Percentiles rank a stretch among this genome's conserved stretches.
Conservation (phyloP, 768 basidiomycete genomes). For the Hortiboletus campestris region DNA sequence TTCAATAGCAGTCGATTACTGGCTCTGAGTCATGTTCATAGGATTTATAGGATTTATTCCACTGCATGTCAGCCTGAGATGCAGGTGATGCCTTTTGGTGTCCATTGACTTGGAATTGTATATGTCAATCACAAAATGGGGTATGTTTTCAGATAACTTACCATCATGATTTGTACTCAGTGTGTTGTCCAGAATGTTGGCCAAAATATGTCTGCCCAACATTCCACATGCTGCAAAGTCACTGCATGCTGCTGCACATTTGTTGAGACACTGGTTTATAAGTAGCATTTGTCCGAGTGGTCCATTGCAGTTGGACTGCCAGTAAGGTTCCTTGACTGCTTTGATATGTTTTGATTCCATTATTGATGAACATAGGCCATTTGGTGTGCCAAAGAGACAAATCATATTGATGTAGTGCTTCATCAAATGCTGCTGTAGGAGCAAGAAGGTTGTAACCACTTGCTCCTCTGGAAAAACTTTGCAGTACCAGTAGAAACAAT, state of each 20-base stretch:
- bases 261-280: slow-evolving; percentile 28
- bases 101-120: too few relatives aligned
- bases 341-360: slow-evolving; percentile 38
- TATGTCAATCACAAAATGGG: too few relatives aligned
- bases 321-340: slow-evolving; percentile 32
- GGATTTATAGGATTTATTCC: too few relatives aligned
- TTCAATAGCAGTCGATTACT: too few relatives aligned
- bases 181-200: too few relatives aligned
- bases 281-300: slow-evolving; percentile 32
- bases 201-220: slow-evolving; percentile 6
- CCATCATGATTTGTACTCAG: not conserved
- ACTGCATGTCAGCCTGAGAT: too few relatives aligned
- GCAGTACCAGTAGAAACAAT: slow-evolving; percentile 19
- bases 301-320: slow-evolving; percentile 17
- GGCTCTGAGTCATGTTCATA: too few relatives aligned
- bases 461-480: slow-evolving; percentile 13
- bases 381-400: slow-evolving; percentile 29
- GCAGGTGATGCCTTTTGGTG: too few relatives aligned
- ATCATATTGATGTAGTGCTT: slow-evolving; percentile 28
- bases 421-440: slow-evolving; percentile 34
- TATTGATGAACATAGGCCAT: slow-evolving; percentile 37
- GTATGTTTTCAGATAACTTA: too few relatives aligned
- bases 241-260: slow-evolving; percentile 18
- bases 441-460: slow-evolving; percentile 20
- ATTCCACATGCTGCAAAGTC: slow-evolving; percentile 22